phyloP scores from a whole-genome alignment of 345 rosid species.

The Turritis glabra region DNA sequence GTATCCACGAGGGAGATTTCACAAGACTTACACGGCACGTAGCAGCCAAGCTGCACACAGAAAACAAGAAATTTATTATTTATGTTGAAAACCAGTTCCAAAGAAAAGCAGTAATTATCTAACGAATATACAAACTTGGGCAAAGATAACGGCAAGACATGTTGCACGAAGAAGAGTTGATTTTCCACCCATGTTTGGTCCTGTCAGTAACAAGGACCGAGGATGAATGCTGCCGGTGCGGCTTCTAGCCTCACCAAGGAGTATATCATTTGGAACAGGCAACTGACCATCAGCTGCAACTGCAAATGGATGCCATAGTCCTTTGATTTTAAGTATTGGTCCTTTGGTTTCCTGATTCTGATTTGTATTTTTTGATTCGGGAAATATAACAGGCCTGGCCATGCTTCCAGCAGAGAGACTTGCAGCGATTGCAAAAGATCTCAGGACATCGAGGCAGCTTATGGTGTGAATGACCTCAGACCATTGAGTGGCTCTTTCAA shows the following conservation, averaged over 20 bases:
- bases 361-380: constrained; percentile 44
- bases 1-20: constrained; percentile 70
- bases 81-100: too few species aligned
- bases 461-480: constrained; percentile 71
- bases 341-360: constrained; percentile 45
- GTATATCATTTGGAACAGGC: constrained; percentile 80
- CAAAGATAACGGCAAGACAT: constrained; percentile 81
- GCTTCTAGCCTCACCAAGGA: constrained; percentile 64
- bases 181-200: constrained; percentile 99
- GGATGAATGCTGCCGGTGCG: constrained; percentile 52
- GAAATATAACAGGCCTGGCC: constrained; percentile 66
- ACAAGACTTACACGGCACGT: constrained; percentile 72
- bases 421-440: constrained; percentile 72
- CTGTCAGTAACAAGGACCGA: constrained; percentile 71
- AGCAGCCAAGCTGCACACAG: constrained; percentile 80
- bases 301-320: constrained; percentile 95
- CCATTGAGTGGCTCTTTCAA: constrained; percentile 82
- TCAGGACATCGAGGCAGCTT: constrained; percentile 71
- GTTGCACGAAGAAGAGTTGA: constrained; percentile 93
- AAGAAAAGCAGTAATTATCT: not conserved
- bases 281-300: constrained; percentile 63
- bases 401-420: constrained; percentile 62
- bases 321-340: constrained; percentile 66
- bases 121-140: constrained; percentile 58
- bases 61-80: not conserved